Evolutionary conservation across 2,329 filamentous ascomycete species (phyloP).

Genomic region (Colletotrichum kahawae): DNA sequence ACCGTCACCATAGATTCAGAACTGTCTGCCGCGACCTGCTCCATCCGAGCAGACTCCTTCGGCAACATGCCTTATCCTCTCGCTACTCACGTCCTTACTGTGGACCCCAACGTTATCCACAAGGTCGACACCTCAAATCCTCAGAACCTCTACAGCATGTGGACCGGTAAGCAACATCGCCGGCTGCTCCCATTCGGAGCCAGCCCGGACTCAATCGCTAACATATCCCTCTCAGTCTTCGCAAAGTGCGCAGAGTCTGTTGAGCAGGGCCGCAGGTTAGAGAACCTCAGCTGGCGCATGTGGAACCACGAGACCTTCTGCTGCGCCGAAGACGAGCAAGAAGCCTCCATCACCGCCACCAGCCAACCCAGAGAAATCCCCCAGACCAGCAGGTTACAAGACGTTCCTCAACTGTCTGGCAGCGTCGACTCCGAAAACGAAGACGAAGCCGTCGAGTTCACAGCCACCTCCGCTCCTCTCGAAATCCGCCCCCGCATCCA

Average conservation of each 20-base stretch:
- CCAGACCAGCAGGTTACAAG: conserved; percentile 43
- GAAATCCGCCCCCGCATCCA: conserved; percentile 70
- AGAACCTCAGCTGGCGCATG: conserved; percentile 94
- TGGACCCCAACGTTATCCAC: conserved; percentile 91
- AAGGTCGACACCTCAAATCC: conserved; percentile 93
- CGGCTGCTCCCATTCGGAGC: neutral
- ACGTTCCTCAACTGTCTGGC: conserved; percentile 75
- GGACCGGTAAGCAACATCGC: conserved; percentile 76
- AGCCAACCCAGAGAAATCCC: conserved; percentile 57
- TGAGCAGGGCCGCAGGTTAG: conserved; percentile 88
- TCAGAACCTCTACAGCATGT: conserved; percentile 94
- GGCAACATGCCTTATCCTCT: conserved; percentile 80
- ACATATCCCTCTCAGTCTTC: conserved; percentile 67
- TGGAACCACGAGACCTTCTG: conserved; percentile 96
- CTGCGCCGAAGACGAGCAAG: conserved; percentile 69
- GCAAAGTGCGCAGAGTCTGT: conserved; percentile 93
- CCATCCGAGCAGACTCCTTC: conserved; percentile 39
- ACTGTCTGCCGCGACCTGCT: conserved; percentile 29
- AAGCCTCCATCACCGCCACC: conserved; percentile 46
- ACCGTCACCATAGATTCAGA: conserved; percentile 26
- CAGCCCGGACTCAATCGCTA: conserved; percentile 28
- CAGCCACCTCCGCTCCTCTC: conserved; percentile 57
- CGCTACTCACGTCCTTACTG: conserved; percentile 84
- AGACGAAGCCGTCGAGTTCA: conserved; percentile 68
- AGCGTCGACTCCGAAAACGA: conserved; percentile 78